These are phyloP conservation scores for Paecilomyces dactylethromorphus DNA, from an alignment of 2,329 filamentous ascomycete species.

Conservation along the genomic window DNA sequence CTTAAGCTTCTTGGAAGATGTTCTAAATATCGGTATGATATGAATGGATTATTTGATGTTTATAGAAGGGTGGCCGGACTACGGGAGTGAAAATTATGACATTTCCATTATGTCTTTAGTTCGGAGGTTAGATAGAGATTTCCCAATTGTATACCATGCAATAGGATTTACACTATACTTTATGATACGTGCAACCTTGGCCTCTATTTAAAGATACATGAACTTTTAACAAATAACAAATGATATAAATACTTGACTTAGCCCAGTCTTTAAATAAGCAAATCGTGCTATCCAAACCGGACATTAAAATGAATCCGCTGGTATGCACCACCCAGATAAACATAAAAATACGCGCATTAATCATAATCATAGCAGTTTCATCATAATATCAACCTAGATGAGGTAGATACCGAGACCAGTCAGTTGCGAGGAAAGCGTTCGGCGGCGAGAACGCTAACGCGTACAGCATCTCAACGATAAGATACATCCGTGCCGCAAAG, in stretches of 20 bases:
- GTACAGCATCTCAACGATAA: background rate
- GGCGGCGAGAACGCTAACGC: background rate
- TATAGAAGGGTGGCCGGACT: background rate
- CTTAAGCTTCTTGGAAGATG: background rate
- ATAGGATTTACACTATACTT: background rate
- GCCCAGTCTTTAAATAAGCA: too few species aligned
- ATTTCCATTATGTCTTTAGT: background rate
- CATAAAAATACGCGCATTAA: background rate
- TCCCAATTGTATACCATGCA: background rate
- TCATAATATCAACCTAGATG: background rate
- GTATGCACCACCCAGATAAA: background rate
- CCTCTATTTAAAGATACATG: too few species aligned
- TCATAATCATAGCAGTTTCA: background rate
- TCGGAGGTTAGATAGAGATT: background rate
- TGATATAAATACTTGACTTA: too few species aligned
- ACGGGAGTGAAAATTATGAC: background rate
- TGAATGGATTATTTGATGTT: background rate
- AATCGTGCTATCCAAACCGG: too few species aligned
- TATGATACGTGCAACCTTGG: background rate
- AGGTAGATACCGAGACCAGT: constrained; percentile 1
- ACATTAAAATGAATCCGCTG: too few species aligned
- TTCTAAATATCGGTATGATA: background rate
- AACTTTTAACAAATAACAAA: too few species aligned
- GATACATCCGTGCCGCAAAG: background rate
- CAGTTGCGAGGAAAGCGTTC: background rate